phyloP scores from a whole-genome alignment of 352 stramenopile species.

The Phytophthora cryptogea region DNA sequence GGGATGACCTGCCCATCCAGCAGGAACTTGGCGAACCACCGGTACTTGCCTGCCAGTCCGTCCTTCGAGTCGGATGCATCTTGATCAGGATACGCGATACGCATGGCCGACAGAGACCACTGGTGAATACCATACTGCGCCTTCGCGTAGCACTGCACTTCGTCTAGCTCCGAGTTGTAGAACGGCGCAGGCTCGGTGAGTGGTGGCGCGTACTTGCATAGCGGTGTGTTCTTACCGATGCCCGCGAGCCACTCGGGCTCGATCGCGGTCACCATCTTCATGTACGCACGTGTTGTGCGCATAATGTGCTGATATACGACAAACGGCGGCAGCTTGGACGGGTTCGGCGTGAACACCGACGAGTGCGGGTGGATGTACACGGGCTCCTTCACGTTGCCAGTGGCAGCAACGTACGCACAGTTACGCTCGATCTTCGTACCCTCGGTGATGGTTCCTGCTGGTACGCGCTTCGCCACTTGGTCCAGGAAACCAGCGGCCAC shows the following conservation, averaged over 20 bases:
- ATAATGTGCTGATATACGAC: slow-evolving; percentile 84
- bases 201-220: slow-evolving; percentile 71
- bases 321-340: slow-evolving; percentile 65
- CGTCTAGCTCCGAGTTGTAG: slow-evolving; percentile 59
- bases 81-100: slow-evolving; percentile 56
- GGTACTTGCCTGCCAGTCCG: slow-evolving; percentile 53
- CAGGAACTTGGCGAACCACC: slow-evolving; percentile 87
- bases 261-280: slow-evolving; percentile 98
- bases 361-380: slow-evolving; percentile 89
- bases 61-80: slow-evolving; percentile 39
- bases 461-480: slow-evolving; percentile 78
- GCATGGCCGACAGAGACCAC: slow-evolving; percentile 64
- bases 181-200: slow-evolving; percentile 64
- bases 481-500: slow-evolving; percentile 81
- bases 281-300: slow-evolving; percentile 88
- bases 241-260: slow-evolving; percentile 96
- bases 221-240: slow-evolving; percentile 72
- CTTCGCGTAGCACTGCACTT: slow-evolving; percentile 82
- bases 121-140: slow-evolving; percentile 74
- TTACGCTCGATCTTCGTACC: slow-evolving; percentile 86
- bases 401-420: slow-evolving; percentile 76
- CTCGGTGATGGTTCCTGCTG: slow-evolving; percentile 73
- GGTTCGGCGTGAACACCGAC: slow-evolving; percentile 75
- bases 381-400: slow-evolving; percentile 57
- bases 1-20: slow-evolving; percentile 69